A percentile compares a stretch with the other conserved stretches of the same genome.
phyloP scores from a whole-genome alignment of 176 grass and related monocot species.

The Avena insularis region DNA sequence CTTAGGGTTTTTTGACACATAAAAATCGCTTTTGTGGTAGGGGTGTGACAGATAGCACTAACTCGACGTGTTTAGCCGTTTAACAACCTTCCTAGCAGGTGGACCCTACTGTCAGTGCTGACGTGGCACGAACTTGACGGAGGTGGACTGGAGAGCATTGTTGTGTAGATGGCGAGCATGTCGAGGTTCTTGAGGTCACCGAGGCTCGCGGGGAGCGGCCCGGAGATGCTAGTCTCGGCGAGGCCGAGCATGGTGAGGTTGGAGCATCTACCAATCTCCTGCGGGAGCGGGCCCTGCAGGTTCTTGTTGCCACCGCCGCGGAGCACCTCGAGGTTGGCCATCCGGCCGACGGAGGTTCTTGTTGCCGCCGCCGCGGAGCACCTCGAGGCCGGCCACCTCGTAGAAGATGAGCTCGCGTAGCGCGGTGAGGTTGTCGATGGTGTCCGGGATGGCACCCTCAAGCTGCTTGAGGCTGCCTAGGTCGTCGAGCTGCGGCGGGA shows the following conservation, averaged over 20 bases:
- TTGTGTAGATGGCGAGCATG: conserved; percentile 75
- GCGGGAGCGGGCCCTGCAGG: conserved; percentile 56
- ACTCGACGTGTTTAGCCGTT: too few species aligned
- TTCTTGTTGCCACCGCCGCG: conserved; percentile 71
- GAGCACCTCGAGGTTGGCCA: conserved; percentile 57
- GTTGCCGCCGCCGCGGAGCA: too few species aligned
- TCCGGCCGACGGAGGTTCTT: conserved; percentile 36
- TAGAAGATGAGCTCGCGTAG: too few species aligned
- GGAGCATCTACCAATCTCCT: conserved; percentile 65
- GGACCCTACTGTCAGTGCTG: too few species aligned
- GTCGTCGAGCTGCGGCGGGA: conserved; percentile 61
- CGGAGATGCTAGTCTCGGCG: conserved; percentile 80
- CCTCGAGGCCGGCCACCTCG: too few species aligned
- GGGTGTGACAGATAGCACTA: too few species aligned
- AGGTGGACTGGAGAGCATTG: conserved; percentile 62
- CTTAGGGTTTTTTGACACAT: too few species aligned
- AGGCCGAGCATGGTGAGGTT: conserved; percentile 74
- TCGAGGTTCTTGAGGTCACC: conserved; percentile 66
- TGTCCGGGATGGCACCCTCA: conserved; percentile 61
- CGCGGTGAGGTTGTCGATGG: too few species aligned
- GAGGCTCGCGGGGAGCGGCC: conserved; percentile 57
- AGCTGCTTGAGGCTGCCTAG: conserved; percentile 55
- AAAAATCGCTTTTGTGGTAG: too few species aligned
- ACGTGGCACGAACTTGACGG: too few species aligned
- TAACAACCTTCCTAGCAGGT: too few species aligned